phyloP scores from a whole-genome alignment of 148 eudicot species.

The Vaccinium macrocarpon region DNA sequence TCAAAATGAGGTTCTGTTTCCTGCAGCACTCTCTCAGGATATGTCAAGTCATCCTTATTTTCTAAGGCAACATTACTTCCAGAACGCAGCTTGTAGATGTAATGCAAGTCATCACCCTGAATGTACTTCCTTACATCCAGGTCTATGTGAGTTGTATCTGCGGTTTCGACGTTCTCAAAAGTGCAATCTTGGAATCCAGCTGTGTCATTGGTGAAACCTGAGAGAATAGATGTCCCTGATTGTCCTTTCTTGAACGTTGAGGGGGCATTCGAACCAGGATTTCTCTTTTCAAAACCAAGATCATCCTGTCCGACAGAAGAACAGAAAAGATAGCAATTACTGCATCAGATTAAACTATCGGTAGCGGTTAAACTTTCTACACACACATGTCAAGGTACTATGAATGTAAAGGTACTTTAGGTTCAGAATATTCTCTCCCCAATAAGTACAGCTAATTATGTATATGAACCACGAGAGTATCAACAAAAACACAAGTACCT shows the following conservation, averaged over 20 bases:
- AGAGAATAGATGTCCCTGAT: constrained; percentile 21
- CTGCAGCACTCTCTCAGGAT: constrained; percentile 19
- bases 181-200: constrained; percentile 28
- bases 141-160: constrained; percentile 12
- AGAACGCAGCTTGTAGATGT: constrained; percentile 8
- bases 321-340: constrained; percentile 1
- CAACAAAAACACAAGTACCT: neutral
- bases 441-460: neutral
- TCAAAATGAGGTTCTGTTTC: constrained; percentile 22
- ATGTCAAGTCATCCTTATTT: constrained; percentile 21
- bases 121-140: constrained; percentile 18
- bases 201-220: constrained; percentile 24
- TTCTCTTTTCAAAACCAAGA: constrained; percentile 23
- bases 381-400: neutral
- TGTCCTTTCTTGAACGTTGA: constrained; percentile 19
- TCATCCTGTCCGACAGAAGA: constrained; percentile 29
- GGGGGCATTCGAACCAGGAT: constrained; percentile 13
- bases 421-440: neutral
- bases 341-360: constrained; percentile 5
- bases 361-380: neutral
- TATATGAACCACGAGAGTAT: neutral
- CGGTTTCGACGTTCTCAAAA: constrained; percentile 18
- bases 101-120: constrained; percentile 16
- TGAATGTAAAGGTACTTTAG: neutral
- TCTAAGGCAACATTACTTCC: constrained; percentile 16